Conservation (phyloP, 1,284 basidiomycete genomes). For the Exobasidium cylindrosporum region DNA sequence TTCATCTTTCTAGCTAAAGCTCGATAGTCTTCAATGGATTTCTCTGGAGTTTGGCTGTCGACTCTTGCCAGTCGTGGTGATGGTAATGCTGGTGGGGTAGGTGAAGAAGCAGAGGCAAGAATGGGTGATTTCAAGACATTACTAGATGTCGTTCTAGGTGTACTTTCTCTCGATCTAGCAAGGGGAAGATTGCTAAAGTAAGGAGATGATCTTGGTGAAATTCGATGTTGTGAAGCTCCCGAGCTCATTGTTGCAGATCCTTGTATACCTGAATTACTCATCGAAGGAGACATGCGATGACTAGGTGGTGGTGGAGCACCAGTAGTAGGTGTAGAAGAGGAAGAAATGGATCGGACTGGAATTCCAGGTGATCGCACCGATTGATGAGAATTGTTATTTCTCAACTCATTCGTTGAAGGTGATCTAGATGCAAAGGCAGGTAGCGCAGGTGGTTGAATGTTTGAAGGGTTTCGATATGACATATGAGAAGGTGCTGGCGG, state of each 20-base stretch:
- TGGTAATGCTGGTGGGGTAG: not conserved
- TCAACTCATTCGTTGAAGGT: not conserved
- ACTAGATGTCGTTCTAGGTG: conserved; percentile 1
- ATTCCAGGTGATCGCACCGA: not conserved
- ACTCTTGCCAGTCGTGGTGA: too few species aligned
- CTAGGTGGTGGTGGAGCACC: not conserved
- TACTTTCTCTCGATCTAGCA: conserved; percentile 20
- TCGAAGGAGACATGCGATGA: not conserved
- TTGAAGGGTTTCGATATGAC: not conserved
- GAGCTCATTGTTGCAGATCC: too few species aligned
- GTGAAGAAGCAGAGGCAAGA: not conserved
- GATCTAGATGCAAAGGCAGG: not conserved
- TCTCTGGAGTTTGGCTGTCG: not conserved
- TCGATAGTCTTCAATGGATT: conserved; percentile 16
- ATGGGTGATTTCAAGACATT: too few species aligned
- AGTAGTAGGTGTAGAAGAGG: not conserved
- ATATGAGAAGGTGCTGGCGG: too few species aligned
- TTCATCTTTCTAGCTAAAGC: conserved; percentile 33
- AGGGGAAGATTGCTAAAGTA: conserved; percentile 10
- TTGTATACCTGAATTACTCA: too few species aligned
- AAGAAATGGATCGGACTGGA: not conserved
- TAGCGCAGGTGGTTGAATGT: not conserved
- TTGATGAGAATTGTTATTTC: too few species aligned
- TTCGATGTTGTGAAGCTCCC: conserved; percentile 15
- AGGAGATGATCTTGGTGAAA: conserved; percentile 23